Percentiles rank a stretch among this genome's conserved stretches.
phyloP scores from a whole-genome alignment of 129 eudicot species.

The Flaveria sonorensis region DNA sequence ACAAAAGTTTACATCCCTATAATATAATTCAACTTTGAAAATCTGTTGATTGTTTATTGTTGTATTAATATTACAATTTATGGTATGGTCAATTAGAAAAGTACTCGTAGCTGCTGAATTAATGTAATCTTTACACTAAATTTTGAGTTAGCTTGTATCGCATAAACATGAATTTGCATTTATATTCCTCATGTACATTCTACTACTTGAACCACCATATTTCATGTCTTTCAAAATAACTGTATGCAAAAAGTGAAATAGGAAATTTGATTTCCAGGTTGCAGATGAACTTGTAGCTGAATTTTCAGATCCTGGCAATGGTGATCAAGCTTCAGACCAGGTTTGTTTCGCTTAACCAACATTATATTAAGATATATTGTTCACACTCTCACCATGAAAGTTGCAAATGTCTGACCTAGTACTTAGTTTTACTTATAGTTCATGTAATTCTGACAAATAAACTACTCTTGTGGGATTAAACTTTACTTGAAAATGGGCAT shows the following conservation, averaged over 20 bases:
- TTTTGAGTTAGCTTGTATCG: not conserved
- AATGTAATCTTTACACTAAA: not conserved
- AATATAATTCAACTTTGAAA: too few species aligned
- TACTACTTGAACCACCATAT: slow-evolving; percentile 19
- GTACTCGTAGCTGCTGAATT: not conserved
- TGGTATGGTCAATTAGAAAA: not conserved
- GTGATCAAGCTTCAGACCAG: slow-evolving; percentile 54
- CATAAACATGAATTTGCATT: not conserved
- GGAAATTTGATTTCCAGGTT: slow-evolving; percentile 45
- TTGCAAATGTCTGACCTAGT: slow-evolving; percentile 13
- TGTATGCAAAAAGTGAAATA: slow-evolving; percentile 18
- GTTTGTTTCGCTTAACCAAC: slow-evolving; percentile 32
- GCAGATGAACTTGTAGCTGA: slow-evolving; percentile 91
- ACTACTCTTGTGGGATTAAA: not conserved
- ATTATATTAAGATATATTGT: slow-evolving; percentile 16
- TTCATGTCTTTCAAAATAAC: not conserved
- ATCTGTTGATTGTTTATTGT: not conserved
- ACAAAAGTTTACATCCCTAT: not conserved
- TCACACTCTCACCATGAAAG: not conserved
- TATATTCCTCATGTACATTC: not conserved
- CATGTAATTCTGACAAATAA: not conserved
- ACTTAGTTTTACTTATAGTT: slow-evolving; percentile 8
- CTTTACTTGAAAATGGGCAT: not conserved
- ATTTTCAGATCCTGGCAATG: slow-evolving; percentile 56
- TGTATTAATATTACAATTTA: not conserved